Conservation (phyloP, 2,329 filamentous ascomycete species). For the Colletotrichum sp. region DNA sequence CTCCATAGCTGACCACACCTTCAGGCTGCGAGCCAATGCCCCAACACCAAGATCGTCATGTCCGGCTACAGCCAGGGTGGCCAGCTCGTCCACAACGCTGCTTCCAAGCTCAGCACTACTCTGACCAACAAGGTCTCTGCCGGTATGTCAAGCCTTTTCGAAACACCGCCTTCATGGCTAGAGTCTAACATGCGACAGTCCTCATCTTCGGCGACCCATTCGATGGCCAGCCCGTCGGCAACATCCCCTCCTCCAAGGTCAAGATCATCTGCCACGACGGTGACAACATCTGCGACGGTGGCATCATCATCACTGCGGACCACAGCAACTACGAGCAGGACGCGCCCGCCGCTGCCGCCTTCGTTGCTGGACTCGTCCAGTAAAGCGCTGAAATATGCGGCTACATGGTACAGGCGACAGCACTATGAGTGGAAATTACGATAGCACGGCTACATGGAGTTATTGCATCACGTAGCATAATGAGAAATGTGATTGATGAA, state of each 20-base stretch:
- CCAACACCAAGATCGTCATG: slow-evolving; percentile 50
- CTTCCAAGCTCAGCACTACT: slow-evolving; percentile 40
- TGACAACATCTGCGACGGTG: slow-evolving; percentile 35
- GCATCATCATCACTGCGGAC: slow-evolving; percentile 27
- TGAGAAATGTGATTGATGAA: background rate
- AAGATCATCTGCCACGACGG: slow-evolving; percentile 35
- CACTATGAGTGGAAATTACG: background rate
- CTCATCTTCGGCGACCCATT: slow-evolving; percentile 23
- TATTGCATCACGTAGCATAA: background rate
- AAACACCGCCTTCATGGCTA: background rate
- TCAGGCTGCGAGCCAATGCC: slow-evolving; percentile 45
- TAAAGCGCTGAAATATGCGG: background rate
- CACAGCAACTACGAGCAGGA: slow-evolving; percentile 33
- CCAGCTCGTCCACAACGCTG: slow-evolving; percentile 49
- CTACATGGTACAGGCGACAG: background rate
- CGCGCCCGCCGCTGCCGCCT: slow-evolving; percentile 30
- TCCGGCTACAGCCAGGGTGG: slow-evolving; percentile 52
- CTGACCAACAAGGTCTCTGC: slow-evolving; percentile 31
- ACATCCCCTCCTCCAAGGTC: background rate
- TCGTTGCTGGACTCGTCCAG: slow-evolving; percentile 25
- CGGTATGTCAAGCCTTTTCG: background rate
- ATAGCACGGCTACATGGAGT: background rate
- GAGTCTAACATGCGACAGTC: background rate
- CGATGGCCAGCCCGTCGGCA: background rate
- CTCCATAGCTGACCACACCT: background rate